A percentile compares a stretch with the other conserved stretches of the same genome.
phyloP scores from a whole-genome alignment of 1,139 yeast species.

The Suhomyces kunorum region DNA sequence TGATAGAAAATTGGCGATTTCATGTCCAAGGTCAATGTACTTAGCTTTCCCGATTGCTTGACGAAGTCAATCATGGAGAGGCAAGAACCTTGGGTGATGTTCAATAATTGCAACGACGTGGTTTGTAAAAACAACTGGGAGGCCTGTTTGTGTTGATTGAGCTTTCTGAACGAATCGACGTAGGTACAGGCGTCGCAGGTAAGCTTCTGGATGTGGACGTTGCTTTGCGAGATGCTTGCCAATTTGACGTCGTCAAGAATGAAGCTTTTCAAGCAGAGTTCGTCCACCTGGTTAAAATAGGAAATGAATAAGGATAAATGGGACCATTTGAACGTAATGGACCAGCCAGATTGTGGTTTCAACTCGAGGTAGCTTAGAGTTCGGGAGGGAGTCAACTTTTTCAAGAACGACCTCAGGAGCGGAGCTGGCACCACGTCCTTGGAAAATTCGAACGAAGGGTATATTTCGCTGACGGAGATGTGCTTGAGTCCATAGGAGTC shows the following conservation, averaged over 20 bases:
- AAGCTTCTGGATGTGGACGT: conserved; percentile 22
- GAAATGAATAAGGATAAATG: conserved; percentile 30
- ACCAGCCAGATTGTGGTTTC: conserved; percentile 52
- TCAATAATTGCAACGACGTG: conserved; percentile 33
- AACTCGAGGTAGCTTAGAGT: conserved; percentile 27
- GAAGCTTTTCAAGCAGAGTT: conserved; percentile 47
- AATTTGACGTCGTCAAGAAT: conserved; percentile 44
- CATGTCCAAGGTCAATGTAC: conserved; percentile 45
- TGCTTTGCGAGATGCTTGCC: conserved; percentile 10
- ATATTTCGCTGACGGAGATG: conserved; percentile 41
- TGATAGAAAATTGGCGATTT: conserved; percentile 50
- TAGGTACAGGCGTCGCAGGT: conserved; percentile 31
- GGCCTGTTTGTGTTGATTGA: conserved; percentile 12
- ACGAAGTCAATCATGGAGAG: conserved; percentile 51
- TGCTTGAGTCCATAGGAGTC: conserved; percentile 37
- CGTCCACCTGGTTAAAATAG: conserved; percentile 48
- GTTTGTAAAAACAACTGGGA: conserved; percentile 38
- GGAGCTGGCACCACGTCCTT: conserved; percentile 16
- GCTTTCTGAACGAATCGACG: conserved; percentile 22
- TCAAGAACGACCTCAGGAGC: conserved; percentile 9
- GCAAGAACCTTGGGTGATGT: conserved; percentile 45
- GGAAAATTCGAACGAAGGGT: conserved; percentile 55
- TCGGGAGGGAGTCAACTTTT: conserved; percentile 24
- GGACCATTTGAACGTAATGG: conserved; percentile 41
- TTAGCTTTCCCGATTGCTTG: conserved; percentile 28